These are phyloP conservation scores for Lactifluus piperatus DNA, from an alignment of 768 basidiomycete species.

Conservation along the genomic window DNA sequence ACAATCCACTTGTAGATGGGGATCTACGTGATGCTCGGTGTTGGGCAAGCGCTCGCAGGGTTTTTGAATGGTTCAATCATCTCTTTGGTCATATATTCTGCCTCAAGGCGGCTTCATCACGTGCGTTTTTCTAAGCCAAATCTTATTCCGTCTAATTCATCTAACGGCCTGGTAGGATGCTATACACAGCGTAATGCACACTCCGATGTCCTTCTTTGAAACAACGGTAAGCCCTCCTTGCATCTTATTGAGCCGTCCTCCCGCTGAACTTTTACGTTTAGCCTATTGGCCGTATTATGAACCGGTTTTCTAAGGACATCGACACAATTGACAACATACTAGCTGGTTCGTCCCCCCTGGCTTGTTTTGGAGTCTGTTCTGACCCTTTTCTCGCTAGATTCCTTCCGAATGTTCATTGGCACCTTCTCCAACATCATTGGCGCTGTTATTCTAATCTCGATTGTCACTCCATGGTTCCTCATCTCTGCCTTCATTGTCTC, in stretches of 20 bases:
- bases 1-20: constrained; percentile 50
- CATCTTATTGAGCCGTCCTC: not conserved
- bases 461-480: constrained; percentile 78
- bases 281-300: constrained; percentile 84
- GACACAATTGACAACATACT: constrained; percentile 74
- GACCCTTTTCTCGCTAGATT: constrained; percentile 34
- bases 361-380: not conserved
- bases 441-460: constrained; percentile 69
- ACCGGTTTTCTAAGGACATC: constrained; percentile 82
- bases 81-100: constrained; percentile 66
- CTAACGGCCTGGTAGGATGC: constrained; percentile 35
- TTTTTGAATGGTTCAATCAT: constrained; percentile 62
- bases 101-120: constrained; percentile 60
- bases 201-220: constrained; percentile 88
- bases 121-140: constrained; percentile 30
- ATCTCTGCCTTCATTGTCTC: constrained; percentile 57
- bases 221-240: constrained; percentile 43
- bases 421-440: constrained; percentile 63
- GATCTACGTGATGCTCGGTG: constrained; percentile 66
- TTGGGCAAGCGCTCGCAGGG: constrained; percentile 55
- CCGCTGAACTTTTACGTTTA: constrained; percentile 24
- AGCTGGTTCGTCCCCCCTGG: constrained; percentile 33
- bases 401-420: constrained; percentile 60
- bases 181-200: constrained; percentile 64
- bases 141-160: not conserved